phyloP scores from a whole-genome alignment of 768 basidiomycete genomes.

The Suillus americanus region DNA sequence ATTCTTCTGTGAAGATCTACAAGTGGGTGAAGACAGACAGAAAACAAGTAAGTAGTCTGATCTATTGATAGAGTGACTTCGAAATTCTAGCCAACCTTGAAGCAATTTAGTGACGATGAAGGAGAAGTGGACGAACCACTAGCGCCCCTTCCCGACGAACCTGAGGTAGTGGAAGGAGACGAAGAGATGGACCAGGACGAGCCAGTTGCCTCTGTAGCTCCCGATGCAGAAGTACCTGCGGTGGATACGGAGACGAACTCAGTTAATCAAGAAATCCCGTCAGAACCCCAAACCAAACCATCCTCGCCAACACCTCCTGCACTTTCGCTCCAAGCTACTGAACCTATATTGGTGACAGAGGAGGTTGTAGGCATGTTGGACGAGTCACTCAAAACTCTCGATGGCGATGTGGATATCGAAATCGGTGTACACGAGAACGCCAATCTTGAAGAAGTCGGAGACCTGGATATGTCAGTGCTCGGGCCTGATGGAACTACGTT shows the following conservation, averaged over 20 bases:
- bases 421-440: conserved; percentile 35
- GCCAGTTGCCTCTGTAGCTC: conserved; percentile 38
- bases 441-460: conserved; percentile 39
- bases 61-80: background rate
- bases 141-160: conserved; percentile 75
- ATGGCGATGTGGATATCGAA: conserved; percentile 43
- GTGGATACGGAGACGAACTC: conserved; percentile 40
- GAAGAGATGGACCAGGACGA: conserved; percentile 79
- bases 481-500: conserved; percentile 65
- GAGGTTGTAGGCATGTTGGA: conserved; percentile 46
- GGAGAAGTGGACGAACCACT: conserved; percentile 77
- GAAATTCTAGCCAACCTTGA: conserved; percentile 13
- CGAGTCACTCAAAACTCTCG: conserved; percentile 56
- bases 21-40: conserved; percentile 84
- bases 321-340: conserved; percentile 49
- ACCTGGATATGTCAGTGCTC: conserved; percentile 62
- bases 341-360: conserved; percentile 41
- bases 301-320: conserved; percentile 69
- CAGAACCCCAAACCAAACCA: conserved; percentile 59
- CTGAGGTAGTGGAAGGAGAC: conserved; percentile 71
- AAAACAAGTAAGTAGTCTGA: conserved; percentile 54
- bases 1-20: conserved; percentile 62
- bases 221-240: conserved; percentile 32
- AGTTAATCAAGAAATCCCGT: conserved; percentile 37
- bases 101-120: conserved; percentile 92